These are phyloP conservation scores for Pseudocohnilembus persalinus DNA, from an alignment of 169 alveolate species.

Conservation along the genomic window DNA sequence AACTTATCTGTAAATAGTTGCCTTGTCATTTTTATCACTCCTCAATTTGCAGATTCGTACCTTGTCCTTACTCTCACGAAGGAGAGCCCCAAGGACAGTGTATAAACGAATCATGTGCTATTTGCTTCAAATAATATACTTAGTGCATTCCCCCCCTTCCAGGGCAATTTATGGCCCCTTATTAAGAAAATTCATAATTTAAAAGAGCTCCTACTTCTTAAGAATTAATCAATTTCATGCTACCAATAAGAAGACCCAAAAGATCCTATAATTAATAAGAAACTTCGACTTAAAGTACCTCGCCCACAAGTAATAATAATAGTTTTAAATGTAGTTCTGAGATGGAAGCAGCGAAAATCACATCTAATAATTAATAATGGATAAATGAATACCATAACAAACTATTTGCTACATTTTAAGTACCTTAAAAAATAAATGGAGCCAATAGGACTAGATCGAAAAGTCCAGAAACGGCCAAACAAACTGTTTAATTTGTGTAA, in stretches of 20 bases:
- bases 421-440: no score
- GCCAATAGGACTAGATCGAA: no score
- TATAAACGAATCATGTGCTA: background rate
- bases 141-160: background rate
- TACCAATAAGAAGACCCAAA: background rate
- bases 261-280: background rate
- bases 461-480: no score
- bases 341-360: no score
- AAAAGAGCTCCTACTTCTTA: no score
- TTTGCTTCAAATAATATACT: background rate
- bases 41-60: background rate
- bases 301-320: background rate
- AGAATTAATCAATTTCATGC: background rate
- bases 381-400: no score
- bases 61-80: background rate
- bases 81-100: background rate
- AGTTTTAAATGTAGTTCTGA: background rate
- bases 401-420: no score
- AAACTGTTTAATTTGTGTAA: no score
- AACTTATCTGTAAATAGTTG: no score
- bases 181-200: no score
- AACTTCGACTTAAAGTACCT: background rate
- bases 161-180: no score
- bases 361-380: no score
- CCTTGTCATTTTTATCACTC: background rate